These are phyloP conservation scores for Nicotiana benthamiana DNA, from an alignment of 257 asterid genomes.

Conservation along the genomic window DNA sequence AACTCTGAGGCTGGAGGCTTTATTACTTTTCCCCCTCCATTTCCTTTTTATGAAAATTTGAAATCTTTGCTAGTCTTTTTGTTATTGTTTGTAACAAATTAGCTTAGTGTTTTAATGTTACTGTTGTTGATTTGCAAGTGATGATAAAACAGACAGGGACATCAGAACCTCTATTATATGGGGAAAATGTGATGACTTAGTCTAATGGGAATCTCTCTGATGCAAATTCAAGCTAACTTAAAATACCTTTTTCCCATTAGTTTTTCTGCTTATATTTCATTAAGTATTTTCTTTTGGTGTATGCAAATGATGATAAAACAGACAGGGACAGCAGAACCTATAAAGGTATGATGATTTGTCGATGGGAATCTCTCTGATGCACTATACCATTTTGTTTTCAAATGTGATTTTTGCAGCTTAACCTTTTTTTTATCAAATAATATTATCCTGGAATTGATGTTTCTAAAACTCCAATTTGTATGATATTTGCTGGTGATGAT, in stretches of 20 bases:
- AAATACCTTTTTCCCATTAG: background rate
- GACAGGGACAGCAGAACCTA: constrained; percentile 80
- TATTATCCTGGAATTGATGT: background rate
- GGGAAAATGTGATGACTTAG: constrained; percentile 36
- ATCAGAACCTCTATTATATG: constrained; percentile 35
- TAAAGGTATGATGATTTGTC: constrained; percentile 34
- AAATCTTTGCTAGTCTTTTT: too few species aligned
- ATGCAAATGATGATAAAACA: constrained; percentile 50
- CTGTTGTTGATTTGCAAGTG: constrained; percentile 25
- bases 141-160: constrained; percentile 76
- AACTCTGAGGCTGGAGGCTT: constrained; percentile 34
- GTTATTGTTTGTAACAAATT: background rate
- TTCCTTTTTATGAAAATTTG: background rate
- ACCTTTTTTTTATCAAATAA: too few species aligned
- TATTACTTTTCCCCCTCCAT: background rate
- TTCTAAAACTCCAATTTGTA: background rate
- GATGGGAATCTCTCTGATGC: constrained; percentile 90
- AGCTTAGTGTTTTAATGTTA: background rate
- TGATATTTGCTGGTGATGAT: background rate
- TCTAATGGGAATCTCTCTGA: constrained; percentile 83
- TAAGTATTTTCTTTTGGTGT: background rate
- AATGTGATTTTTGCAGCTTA: background rate
- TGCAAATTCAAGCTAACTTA: constrained; percentile 15
- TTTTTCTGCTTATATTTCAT: background rate
- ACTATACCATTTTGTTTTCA: background rate